A percentile compares a stretch with the other conserved stretches of the same genome.
Conservation (phyloP, 129 eudicot species). For the Artemisia argyi region DNA sequence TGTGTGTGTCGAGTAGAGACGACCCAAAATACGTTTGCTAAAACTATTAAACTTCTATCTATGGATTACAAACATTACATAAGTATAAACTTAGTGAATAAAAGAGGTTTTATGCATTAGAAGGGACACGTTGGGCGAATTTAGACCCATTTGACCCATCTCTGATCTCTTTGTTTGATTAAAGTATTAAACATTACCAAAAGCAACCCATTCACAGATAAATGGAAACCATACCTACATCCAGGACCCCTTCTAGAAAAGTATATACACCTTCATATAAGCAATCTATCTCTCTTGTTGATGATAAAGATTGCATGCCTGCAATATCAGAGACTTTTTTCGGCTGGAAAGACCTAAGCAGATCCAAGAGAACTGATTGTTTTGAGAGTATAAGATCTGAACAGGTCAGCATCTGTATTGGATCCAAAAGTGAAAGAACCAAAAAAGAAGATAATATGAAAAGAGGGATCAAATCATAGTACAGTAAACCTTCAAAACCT, state of each 20-base stretch:
- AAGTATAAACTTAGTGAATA: background rate
- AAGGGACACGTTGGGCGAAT: background rate
- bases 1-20: too few relatives aligned
- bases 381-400: slow-evolving; percentile 40
- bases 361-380: slow-evolving; percentile 40
- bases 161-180: background rate
- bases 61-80: too few relatives aligned
- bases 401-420: slow-evolving; percentile 54
- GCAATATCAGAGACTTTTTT: slow-evolving; percentile 34
- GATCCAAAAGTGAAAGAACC: slow-evolving; percentile 23
- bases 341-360: slow-evolving; percentile 74
- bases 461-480: background rate
- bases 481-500: background rate
- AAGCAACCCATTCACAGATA: background rate
- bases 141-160: background rate
- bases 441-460: slow-evolving; percentile 12
- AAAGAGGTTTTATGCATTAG: background rate
- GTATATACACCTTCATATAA: slow-evolving; percentile 60
- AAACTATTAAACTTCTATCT: too few relatives aligned
- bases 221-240: slow-evolving; percentile 49
- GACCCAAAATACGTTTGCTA: too few relatives aligned
- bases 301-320: slow-evolving; percentile 46
- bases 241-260: slow-evolving; percentile 59
- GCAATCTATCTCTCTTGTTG: slow-evolving; percentile 56
- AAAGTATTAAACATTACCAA: background rate